These are phyloP conservation scores for Lactarius trivialis DNA, from an alignment of 768 basidiomycete species.

Conservation along the genomic window DNA sequence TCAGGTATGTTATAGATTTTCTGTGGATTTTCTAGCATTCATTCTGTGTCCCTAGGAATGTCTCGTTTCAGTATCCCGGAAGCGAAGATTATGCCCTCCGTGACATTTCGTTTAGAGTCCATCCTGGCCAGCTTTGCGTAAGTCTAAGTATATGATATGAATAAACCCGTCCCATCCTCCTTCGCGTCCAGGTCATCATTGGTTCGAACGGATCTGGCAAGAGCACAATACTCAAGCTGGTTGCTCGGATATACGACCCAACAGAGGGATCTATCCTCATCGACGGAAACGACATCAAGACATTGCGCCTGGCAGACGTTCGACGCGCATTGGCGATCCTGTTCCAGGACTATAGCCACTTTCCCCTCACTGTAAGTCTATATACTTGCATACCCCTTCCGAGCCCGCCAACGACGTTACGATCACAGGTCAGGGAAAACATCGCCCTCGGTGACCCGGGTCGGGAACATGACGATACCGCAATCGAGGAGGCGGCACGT, in stretches of 20 bases:
- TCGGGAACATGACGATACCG: conserved; percentile 45
- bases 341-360: conserved; percentile 78
- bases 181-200: conserved; percentile 54
- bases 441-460: conserved; percentile 67
- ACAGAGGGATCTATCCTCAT: conserved; percentile 64
- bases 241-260: conserved; percentile 64
- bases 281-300: conserved; percentile 55
- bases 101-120: conserved; percentile 64
- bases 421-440: conserved; percentile 62
- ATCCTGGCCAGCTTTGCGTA: conserved; percentile 68
- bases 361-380: conserved; percentile 61
- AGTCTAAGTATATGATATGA: conserved; percentile 24
- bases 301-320: conserved; percentile 55
- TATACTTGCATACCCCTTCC: not conserved
- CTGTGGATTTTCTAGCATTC: conserved; percentile 25
- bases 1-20: conserved; percentile 36
- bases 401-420: not conserved
- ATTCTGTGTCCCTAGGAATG: conserved; percentile 39
- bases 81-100: conserved; percentile 46
- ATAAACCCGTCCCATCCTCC: not conserved
- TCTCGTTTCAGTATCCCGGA: conserved; percentile 65
- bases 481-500: conserved; percentile 56
- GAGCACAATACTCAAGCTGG: conserved; percentile 72
- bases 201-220: conserved; percentile 76
- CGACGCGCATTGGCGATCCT: conserved; percentile 64